These are phyloP conservation scores for Aureobasidium vineae DNA, from an alignment of 2,329 filamentous ascomycete species.

Conservation along the genomic window DNA sequence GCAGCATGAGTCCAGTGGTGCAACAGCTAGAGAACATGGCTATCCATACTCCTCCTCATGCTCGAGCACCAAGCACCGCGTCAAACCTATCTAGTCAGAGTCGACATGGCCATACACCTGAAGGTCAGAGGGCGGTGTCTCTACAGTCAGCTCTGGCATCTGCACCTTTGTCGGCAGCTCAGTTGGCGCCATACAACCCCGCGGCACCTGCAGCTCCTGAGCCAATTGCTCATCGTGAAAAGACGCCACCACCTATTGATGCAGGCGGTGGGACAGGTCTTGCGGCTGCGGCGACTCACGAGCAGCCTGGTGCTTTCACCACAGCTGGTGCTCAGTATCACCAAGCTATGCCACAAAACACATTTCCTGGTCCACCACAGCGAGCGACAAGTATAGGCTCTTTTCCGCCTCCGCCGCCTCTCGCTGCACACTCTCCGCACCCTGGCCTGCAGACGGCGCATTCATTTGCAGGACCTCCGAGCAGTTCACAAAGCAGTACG, in stretches of 20 bases:
- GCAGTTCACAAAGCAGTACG: constrained; percentile 30
- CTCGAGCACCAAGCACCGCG: constrained; percentile 39
- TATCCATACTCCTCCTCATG: constrained; percentile 59
- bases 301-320: constrained; percentile 34
- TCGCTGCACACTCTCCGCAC: constrained; percentile 28
- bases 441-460: constrained; percentile 25
- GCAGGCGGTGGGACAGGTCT: constrained; percentile 53
- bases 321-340: constrained; percentile 29
- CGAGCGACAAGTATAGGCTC: constrained; percentile 32
- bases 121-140: constrained; percentile 23
- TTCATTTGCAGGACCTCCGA: constrained; percentile 29
- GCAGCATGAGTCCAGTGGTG: constrained; percentile 65
- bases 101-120: constrained; percentile 34
- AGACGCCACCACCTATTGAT: constrained; percentile 74
- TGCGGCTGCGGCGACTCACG: constrained; percentile 41
- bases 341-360: constrained; percentile 9
- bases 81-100: constrained; percentile 32
- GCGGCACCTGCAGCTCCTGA: constrained; percentile 74
- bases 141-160: constrained; percentile 26
- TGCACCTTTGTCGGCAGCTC: constrained; percentile 45
- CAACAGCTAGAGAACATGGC: constrained; percentile 71
- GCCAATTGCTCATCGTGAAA: constrained; percentile 68
- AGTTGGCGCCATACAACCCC: constrained; percentile 73
- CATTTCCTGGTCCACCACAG: constrained; percentile 44
- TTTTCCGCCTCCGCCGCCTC: constrained; percentile 39